Evolutionary conservation across 305 asterid genomes (phyloP).

Genomic region (Solanum chacoense): DNA sequence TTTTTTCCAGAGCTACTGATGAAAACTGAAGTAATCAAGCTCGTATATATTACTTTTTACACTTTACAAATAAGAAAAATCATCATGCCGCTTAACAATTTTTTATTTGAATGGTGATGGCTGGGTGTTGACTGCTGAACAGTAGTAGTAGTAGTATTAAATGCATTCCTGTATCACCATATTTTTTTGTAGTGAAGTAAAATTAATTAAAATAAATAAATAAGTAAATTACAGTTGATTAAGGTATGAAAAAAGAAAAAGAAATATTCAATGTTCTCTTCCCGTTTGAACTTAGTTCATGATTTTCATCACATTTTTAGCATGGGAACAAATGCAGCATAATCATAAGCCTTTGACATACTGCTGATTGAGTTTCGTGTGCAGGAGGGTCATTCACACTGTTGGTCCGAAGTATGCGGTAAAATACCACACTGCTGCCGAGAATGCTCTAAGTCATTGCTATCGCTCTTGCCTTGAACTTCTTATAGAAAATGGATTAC

Average conservation of each 20-base stretch:
- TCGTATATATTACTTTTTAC: not conserved
- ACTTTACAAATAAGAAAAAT: not conserved
- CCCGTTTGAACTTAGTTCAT: not conserved
- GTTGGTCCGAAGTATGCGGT: slow-evolving; percentile 95
- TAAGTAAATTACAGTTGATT: not conserved
- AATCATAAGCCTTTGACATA: not conserved
- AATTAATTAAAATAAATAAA: not conserved
- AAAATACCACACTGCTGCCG: slow-evolving; percentile 95
- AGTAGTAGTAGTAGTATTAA: not conserved
- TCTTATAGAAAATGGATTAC: slow-evolving; percentile 64
- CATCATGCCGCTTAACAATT: not conserved
- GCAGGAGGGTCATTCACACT: slow-evolving; percentile 81
- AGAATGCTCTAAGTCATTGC: slow-evolving; percentile 94
- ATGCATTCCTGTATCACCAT: not conserved
- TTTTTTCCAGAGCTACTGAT: not conserved
- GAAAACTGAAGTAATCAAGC: not conserved
- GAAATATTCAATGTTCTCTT: not conserved
- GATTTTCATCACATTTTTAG: not conserved
- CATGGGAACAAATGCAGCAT: not conserved
- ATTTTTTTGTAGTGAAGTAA: not conserved
- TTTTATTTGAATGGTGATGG: not conserved
- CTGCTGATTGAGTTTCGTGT: slow-evolving; percentile 13
- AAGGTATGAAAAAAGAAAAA: not conserved
- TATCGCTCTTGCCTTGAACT: slow-evolving; percentile 89
- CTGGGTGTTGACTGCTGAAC: not conserved